Evolutionary conservation across 139 green algal genomes (phyloP).

Genomic region (Chlorella ohadii): DNA sequence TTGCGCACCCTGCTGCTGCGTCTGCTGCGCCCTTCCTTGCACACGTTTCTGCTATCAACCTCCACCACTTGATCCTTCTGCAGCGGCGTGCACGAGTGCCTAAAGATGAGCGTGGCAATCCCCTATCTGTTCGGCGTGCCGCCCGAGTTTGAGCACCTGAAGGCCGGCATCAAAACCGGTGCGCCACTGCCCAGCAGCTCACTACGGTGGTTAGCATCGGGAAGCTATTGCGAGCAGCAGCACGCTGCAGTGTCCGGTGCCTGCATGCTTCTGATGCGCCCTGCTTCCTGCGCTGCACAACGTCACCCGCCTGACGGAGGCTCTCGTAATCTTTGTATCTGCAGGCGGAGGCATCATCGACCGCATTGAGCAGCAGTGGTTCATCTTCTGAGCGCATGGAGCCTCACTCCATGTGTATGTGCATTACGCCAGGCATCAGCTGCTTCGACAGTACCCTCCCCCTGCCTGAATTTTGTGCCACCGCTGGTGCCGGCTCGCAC

Average conservation of each 20-base stretch:
- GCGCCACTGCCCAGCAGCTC: no score
- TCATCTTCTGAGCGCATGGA: slow-evolving; percentile 1
- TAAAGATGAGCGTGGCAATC: slow-evolving; percentile 75
- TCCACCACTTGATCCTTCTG: neutral
- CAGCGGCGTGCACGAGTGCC: slow-evolving; percentile 67
- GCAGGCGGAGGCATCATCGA: slow-evolving; percentile 17
- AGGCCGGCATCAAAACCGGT: slow-evolving; percentile 39
- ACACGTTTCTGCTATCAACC: neutral
- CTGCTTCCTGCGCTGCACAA: no score
- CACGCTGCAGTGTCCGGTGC: no score
- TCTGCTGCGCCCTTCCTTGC: neutral
- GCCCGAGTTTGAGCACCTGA: slow-evolving; percentile 72
- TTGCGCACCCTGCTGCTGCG: no score
- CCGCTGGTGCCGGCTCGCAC: no score
- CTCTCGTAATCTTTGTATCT: slow-evolving; percentile 9
- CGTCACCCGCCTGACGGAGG: slow-evolving; percentile 24
- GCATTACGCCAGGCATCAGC: no score
- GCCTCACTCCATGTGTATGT: no score
- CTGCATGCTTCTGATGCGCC: no score
- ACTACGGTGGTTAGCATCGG: no score
- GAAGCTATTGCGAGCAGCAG: no score
- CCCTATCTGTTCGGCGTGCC: slow-evolving; percentile 84
- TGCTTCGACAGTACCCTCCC: no score
- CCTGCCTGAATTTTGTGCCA: no score
- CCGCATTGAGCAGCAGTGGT: neutral